Conservation (phyloP, 1,284 basidiomycete species). For the Sanguinoderma infundibulare region DNA sequence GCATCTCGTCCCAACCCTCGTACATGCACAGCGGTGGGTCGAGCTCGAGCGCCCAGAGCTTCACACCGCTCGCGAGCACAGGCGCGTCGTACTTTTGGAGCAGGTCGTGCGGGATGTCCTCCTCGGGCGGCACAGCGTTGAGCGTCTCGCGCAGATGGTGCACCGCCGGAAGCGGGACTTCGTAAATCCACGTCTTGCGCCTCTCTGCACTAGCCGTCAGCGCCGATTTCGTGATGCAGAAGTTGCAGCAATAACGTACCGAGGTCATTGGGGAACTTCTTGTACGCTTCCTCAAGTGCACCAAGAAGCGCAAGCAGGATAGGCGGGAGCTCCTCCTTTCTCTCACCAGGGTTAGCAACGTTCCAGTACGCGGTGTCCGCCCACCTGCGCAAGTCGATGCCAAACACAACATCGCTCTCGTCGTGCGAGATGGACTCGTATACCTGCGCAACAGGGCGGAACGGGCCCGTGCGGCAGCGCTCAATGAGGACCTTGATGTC, state of each 20-base stretch:
- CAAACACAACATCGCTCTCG: slow-evolving; percentile 84
- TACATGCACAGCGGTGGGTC: slow-evolving; percentile 82
- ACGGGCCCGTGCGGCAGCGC: slow-evolving; percentile 88
- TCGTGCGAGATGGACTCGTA: slow-evolving; percentile 86
- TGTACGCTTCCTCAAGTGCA: slow-evolving; percentile 71
- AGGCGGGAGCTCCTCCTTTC: slow-evolving; percentile 71
- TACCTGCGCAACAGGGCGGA: slow-evolving; percentile 81
- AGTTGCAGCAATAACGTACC: slow-evolving; percentile 46
- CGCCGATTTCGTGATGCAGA: background rate
- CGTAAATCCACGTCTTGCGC: slow-evolving; percentile 92
- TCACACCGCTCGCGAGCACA: slow-evolving; percentile 82
- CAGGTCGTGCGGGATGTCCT: slow-evolving; percentile 67
- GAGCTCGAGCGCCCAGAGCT: slow-evolving; percentile 87
- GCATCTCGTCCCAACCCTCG: slow-evolving; percentile 90
- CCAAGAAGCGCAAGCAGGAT: slow-evolving; percentile 74
- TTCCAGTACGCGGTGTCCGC: slow-evolving; percentile 67
- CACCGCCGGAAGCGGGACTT: slow-evolving; percentile 80
- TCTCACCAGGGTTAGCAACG: slow-evolving; percentile 46
- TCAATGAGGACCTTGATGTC: slow-evolving; percentile 86
- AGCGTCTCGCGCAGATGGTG: slow-evolving; percentile 86
- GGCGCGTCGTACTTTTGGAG: slow-evolving; percentile 83
- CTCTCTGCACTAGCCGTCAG: slow-evolving; percentile 58
- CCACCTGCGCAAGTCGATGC: slow-evolving; percentile 88
- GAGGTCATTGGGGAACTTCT: slow-evolving; percentile 61
- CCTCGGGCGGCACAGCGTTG: slow-evolving; percentile 71